Evolutionary conservation across 768 basidiomycete species (phyloP).

Genomic region (Tubosaeta brunneosetosa): DNA sequence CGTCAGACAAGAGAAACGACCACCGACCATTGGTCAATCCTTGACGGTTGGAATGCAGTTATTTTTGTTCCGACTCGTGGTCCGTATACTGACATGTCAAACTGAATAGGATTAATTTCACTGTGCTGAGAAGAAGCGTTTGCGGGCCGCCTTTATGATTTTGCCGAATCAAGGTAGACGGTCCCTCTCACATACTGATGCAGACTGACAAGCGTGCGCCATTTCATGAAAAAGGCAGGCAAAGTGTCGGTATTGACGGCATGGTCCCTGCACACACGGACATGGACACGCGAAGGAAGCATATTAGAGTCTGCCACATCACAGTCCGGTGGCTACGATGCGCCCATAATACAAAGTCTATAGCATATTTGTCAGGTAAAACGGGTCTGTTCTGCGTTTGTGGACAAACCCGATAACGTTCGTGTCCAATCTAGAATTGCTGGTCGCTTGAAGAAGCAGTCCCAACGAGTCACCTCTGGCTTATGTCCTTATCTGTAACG

Average conservation of each 20-base stretch:
- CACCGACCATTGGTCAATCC: conserved; percentile 11
- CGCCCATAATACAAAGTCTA: neutral
- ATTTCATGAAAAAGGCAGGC: conserved; percentile 1
- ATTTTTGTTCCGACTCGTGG: neutral
- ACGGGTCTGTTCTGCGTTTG: neutral
- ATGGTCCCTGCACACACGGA: neutral
- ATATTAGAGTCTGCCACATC: neutral
- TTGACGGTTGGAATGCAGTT: neutral
- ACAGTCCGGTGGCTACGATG: neutral
- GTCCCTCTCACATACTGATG: conserved; percentile 8
- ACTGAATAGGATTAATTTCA: neutral
- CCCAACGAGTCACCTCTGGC: neutral
- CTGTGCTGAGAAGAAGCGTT: conserved; percentile 7
- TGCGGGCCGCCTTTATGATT: neutral
- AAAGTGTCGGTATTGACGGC: neutral
- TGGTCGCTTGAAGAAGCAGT: neutral
- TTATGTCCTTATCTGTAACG: neutral
- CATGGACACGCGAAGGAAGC: neutral
- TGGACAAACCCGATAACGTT: conserved; percentile 2
- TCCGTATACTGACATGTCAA: conserved; percentile 2
- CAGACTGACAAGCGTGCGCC: neutral
- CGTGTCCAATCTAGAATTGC: neutral
- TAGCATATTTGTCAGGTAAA: conserved; percentile 5
- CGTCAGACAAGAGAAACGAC: conserved; percentile 4
- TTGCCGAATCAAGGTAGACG: conserved; percentile 19